Evolutionary conservation across 768 basidiomycete species (phyloP), one percentile per base, ranked within the genome.

Genomic region (Lanmaoa pseudosensibilis): DNA sequence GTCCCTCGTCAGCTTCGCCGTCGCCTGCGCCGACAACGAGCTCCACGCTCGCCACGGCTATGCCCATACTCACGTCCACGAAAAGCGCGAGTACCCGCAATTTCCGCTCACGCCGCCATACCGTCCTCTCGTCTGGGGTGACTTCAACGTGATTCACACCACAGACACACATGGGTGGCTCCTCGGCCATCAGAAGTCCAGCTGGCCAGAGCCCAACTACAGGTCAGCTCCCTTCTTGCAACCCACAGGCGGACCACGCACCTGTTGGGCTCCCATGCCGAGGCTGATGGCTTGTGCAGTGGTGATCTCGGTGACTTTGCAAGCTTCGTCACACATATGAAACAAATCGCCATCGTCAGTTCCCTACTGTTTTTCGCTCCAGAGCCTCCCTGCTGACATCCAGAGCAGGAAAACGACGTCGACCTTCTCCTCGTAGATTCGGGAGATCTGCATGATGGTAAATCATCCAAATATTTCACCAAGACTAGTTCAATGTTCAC

Each of bases 91-190:
- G 47, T 69, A 73, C 49, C 78, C 81, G 0, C 70, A 76, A 45
- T 60, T 72, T 16, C 73, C 73, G 15, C 69, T 86, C 33, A 74
- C 82, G 0, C 77, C 77, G n/a, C 92, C 92, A 5, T 80, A 80
- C 52, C 77, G 85, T 19, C 80, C 83, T 23, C 78, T 96, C 15
- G 81, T 83, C 50, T 94, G 93, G 94, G 85, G 87, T n/a, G 91
- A 94, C 65, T 79, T 95, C 67, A 95, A 95, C 67, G 81, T 94
- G 64, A 79, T 94, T 45, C 85, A 87, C 64, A 94, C 92, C 3
- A 94, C 94, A 0, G 92, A 94, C 69, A 89, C 83, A 38, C 87
- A 90, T 73, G 83, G 87, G 25, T 88, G 87, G 87, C 75, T 95
- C 4, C 78, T 93, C 37, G 93, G 92, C 2, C 93, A 96, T 73